Evolutionary conservation across 2,329 filamentous ascomycete genomes (phyloP).

Genomic region (Tolypocladium endophyticum): DNA sequence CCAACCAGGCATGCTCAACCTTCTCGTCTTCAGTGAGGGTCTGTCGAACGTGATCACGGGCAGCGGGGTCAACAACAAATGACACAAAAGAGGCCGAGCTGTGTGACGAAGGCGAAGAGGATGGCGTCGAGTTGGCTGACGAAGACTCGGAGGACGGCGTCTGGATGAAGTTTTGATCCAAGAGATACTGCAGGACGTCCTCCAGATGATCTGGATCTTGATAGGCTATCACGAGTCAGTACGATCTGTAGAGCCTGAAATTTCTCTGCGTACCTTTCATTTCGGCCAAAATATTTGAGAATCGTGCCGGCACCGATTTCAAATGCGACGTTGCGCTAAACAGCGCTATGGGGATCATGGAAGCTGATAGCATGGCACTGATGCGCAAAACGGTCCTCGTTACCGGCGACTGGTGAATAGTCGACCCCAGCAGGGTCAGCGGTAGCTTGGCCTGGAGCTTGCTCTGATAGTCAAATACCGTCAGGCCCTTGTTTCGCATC

Average conservation of each 20-base stretch:
- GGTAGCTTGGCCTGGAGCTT: conserved; percentile 4
- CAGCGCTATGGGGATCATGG: conserved; percentile 11
- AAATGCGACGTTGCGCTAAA: conserved; percentile 4
- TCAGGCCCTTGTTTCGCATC: conserved; percentile 9
- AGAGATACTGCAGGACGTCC: conserved; percentile 12
- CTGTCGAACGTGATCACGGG: conserved; percentile 11
- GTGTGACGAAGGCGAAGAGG: conserved; percentile 8
- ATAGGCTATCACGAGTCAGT: conserved; percentile 4
- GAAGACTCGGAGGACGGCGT: conserved; percentile 6
- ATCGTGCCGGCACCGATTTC: conserved; percentile 6
- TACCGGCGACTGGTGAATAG: conserved; percentile 12
- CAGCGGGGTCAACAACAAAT: conserved; percentile 12
- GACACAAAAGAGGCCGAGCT: conserved; percentile 9
- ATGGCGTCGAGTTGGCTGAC: conserved; percentile 6
- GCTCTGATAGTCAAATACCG: conserved; percentile 7
- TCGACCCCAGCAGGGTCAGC: conserved; percentile 8
- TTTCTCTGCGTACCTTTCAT: conserved; percentile 5
- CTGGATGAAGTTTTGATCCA: conserved; percentile 14
- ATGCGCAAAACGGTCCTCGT: conserved; percentile 12
- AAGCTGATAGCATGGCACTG: conserved; percentile 13
- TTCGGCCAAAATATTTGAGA: conserved; percentile 6
- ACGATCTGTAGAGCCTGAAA: not conserved
- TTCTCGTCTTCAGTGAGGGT: conserved; percentile 9
- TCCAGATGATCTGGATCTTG: conserved; percentile 9
- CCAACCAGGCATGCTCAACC: conserved; percentile 12